Percentiles rank a stretch among this genome's conserved stretches.
Conservation (phyloP, 768 basidiomycete species). For the Mycena latifolia region DNA sequence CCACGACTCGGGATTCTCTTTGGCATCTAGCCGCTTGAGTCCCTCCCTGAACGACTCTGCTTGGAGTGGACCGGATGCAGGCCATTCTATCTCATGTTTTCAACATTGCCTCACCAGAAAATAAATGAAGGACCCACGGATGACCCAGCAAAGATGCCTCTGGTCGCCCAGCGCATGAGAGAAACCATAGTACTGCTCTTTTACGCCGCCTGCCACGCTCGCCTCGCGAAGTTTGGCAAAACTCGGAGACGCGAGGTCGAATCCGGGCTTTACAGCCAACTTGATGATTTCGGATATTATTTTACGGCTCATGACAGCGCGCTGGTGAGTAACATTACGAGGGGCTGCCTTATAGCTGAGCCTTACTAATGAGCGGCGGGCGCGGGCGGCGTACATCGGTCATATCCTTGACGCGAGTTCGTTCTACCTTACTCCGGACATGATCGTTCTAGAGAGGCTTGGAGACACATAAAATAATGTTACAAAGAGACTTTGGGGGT, state of each 20-base stretch:
- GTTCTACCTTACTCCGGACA: background rate
- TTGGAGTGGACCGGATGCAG: slow-evolving; percentile 17
- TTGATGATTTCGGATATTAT: slow-evolving; percentile 33
- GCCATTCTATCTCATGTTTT: slow-evolving; percentile 13
- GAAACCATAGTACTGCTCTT: slow-evolving; percentile 28
- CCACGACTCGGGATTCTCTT: slow-evolving; percentile 18
- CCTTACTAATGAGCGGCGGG: background rate
- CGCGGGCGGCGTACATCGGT: slow-evolving; percentile 8
- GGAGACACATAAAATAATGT: slow-evolving; percentile 19
- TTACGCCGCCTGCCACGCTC: slow-evolving; percentile 17
- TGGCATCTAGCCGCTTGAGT: slow-evolving; percentile 11
- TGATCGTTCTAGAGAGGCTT: background rate
- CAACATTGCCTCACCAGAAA: background rate
- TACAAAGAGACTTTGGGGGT: slow-evolving; percentile 13
- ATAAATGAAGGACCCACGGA: slow-evolving; percentile 24
- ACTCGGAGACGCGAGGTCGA: slow-evolving; percentile 11
- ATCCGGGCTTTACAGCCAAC: slow-evolving; percentile 13
- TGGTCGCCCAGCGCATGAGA: slow-evolving; percentile 2
- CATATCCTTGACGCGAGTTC: background rate
- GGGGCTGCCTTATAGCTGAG: too few species aligned
- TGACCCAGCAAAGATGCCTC: slow-evolving; percentile 27
- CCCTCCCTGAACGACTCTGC: slow-evolving; percentile 16
- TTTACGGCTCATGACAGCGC: slow-evolving; percentile 20
- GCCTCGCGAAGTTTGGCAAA: slow-evolving; percentile 19
- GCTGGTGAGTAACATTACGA: background rate